Conservation (phyloP, 2,329 filamentous ascomycete genomes). For the Colletotrichum graminicola region DNA sequence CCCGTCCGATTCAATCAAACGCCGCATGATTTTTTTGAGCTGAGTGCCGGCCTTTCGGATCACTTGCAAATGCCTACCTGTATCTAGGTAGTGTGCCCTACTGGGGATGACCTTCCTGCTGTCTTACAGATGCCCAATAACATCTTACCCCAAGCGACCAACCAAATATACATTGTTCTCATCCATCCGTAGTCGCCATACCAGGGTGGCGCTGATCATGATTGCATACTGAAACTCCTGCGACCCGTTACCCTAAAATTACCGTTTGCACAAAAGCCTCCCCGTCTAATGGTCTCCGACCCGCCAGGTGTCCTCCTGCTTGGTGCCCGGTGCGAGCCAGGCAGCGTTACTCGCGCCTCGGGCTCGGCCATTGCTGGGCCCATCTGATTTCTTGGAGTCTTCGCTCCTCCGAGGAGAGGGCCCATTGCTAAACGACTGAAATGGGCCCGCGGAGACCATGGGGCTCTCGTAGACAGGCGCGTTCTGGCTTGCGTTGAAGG, state of each 20-base stretch:
- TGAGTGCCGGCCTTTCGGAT: conserved; percentile 3
- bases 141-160: not conserved
- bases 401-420: conserved; percentile 55
- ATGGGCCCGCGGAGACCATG: conserved; percentile 41
- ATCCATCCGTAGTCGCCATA: conserved; percentile 25
- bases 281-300: conserved; percentile 51
- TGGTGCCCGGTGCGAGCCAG: conserved; percentile 86
- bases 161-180: conserved; percentile 10
- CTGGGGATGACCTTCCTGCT: conserved; percentile 5
- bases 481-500: conserved; percentile 49
- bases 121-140: not conserved
- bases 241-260: not conserved
- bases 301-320: conserved; percentile 87
- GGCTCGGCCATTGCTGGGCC: conserved; percentile 54
- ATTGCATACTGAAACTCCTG: conserved; percentile 35
- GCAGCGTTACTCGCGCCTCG: conserved; percentile 62
- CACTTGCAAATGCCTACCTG: not conserved
- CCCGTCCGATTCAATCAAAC: not conserved
- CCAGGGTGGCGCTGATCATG: conserved; percentile 25
- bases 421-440: conserved; percentile 59
- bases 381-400: conserved; percentile 70
- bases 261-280: conserved; percentile 44
- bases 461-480: conserved; percentile 55
- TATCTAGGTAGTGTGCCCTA: conserved; percentile 4
- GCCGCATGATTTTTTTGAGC: too few species aligned